These are phyloP conservation scores for Metschnikowia hibisci DNA, from an alignment of 805 yeast species.

Conservation along the genomic window DNA sequence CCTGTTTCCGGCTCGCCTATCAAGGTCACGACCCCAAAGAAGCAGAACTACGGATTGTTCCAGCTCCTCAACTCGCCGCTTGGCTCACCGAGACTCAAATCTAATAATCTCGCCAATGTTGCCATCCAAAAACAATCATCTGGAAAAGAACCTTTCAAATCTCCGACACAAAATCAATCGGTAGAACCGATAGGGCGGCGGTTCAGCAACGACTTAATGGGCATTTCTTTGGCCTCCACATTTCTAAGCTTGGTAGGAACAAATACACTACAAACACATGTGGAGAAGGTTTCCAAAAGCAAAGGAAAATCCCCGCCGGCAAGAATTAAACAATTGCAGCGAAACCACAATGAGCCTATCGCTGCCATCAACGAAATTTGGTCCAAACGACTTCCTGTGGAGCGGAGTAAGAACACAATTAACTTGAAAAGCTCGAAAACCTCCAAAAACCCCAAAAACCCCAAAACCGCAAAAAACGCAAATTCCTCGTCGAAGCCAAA, in stretches of 20 bases:
- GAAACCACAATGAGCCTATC: slow-evolving; percentile 21
- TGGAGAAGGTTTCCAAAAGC: not conserved
- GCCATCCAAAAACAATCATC: not conserved
- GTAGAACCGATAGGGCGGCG: slow-evolving; percentile 8
- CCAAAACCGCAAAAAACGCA: slow-evolving; percentile 35
- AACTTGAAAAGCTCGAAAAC: slow-evolving; percentile 43
- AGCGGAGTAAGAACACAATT: slow-evolving; percentile 26
- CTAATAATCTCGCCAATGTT: not conserved
- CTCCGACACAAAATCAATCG: not conserved
- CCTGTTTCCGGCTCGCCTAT: not conserved
- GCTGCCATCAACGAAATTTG: slow-evolving; percentile 26
- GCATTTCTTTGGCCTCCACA: slow-evolving; percentile 31
- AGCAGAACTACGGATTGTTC: slow-evolving; percentile 21
- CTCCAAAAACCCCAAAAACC: slow-evolving; percentile 29
- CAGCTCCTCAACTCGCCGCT: slow-evolving; percentile 18
- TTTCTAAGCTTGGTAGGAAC: slow-evolving; percentile 23
- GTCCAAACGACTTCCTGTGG: slow-evolving; percentile 28
- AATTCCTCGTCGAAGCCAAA: slow-evolving; percentile 19
- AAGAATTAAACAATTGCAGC: slow-evolving; percentile 14
- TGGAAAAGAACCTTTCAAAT: not conserved
- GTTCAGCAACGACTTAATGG: slow-evolving; percentile 20
- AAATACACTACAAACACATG: slow-evolving; percentile 3
- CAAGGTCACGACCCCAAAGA: slow-evolving; percentile 11
- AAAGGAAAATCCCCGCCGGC: slow-evolving; percentile 15
- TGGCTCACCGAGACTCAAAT: slow-evolving; percentile 17